Evolutionary conservation across 2,329 filamentous ascomycete species (phyloP), one percentile per base, ranked within the genome.

Genomic region (Elsinoe ampelina): DNA sequence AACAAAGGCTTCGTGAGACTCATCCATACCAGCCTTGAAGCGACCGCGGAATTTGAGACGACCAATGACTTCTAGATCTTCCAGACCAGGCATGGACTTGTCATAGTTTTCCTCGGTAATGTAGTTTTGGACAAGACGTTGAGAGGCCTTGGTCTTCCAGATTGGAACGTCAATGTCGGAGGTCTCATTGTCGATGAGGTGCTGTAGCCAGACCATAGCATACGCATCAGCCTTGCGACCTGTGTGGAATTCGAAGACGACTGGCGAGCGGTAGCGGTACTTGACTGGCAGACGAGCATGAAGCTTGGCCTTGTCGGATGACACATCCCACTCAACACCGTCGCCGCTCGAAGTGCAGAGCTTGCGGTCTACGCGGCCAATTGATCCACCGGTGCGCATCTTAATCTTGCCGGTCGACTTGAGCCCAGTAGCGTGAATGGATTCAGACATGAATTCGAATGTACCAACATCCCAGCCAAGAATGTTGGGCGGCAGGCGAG

Each of bases 391-490:
- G 7, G 92, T 97, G 35, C 90, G 81, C 63, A 95, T 71, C 63
- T 82, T 83, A 42, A 97, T 74, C 70, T 89, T 90, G 42, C 81
- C 73, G 38, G 78, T 71, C 4, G 82, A 80, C 1, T 77, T 74
- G 64, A 86, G 90, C 48, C 78, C 78, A 12, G 78, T 72, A 0
- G 86, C 82, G 0, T 79, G 78, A 47, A 97, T 83, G 13, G 77
- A 79, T 50, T 89, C 79, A 0, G 85, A 89, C 0, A 80, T 73
- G 67, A 97, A 95, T 66, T 95, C 86, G 66, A 97, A 95, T 0
- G 92, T 95, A 35, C 93, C 93, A 42, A 97, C 88, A 59, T 96
- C 89, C 88, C 92, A 97, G 8, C 92, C 90, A 3, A 96, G 80
- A 71, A 95, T 86, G 39, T 84, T 75, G 0, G 87, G 87, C n/a